Base-by-base conservation (phyloP, 129 eudicot genomes). In the Flaveria ramosissima region DNA sequence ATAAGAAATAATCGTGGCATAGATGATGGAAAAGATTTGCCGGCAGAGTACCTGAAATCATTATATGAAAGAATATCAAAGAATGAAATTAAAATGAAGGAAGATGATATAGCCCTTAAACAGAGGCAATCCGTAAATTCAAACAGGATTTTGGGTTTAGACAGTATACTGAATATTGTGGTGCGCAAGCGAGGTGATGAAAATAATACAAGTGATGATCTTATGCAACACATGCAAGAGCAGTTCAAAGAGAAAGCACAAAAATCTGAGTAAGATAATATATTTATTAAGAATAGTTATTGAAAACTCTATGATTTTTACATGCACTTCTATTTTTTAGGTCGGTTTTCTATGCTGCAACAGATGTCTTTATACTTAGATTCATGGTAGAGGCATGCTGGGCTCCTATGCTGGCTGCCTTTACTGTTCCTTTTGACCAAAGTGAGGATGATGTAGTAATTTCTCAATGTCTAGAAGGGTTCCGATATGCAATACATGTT, bases 351-450 rank as follows among this genome's bases (percentile, higher is more conserved):
- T 94, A 94, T 91, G 97, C 99, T 42, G 99, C 99, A 47, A 91
- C 92, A 70, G 97, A 94, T 77, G 96, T 86, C 27, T 88, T 91
- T 80, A 94, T 94, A 83, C 89, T 94, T 11, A 84, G 93, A 70
- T 94, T 94, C 89, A 94, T 94, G 99, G 78, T 94, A 11, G 99
- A 94, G 82, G 97, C 79, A 71, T 94, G 96, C 83, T 94, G 99
- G 99, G 99, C 99, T 79, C 99, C 99, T 14, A 94, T 94, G 99
- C 72, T 94, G 85, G 99, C 97, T 83, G 99, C 99, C 70, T 94
- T 94, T 79, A 94, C 93, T 78, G 99, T 94, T 75, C 97, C 99
- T 48, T 89, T 94, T 83, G 99, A 94, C 81, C 99, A 89, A 84
- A 91, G 96, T 72, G 97, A 94, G 48, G 99, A 94, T 68, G 97